Conservation (phyloP, 192 early-diverging fungal genomes). For the Lunasporangiospora selenospora region DNA sequence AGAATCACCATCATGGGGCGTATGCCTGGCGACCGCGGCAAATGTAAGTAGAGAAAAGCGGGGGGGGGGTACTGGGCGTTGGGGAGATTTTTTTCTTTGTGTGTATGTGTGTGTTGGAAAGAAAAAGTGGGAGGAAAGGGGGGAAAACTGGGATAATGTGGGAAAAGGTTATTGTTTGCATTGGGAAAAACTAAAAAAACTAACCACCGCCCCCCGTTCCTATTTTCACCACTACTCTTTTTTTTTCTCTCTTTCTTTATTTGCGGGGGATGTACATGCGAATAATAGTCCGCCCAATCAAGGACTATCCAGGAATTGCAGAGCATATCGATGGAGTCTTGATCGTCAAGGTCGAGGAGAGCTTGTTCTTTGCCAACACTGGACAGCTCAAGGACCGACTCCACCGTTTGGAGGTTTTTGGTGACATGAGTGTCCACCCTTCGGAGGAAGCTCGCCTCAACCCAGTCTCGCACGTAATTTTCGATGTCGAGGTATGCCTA, state of each 20-base stretch:
- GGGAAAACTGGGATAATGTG: too few species aligned
- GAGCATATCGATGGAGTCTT: conserved; percentile 85
- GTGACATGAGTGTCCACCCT: conserved; percentile 94
- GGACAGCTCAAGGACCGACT: conserved; percentile 96
- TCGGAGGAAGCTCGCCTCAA: conserved; percentile 86
- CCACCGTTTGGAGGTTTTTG: conserved; percentile 91
- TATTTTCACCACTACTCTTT: too few species aligned
- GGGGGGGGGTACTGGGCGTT: not conserved
- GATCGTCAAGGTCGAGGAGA: conserved; percentile 91
- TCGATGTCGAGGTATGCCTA: conserved; percentile 93
- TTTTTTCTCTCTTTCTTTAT: conserved; percentile 18
- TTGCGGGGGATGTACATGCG: conserved; percentile 61
- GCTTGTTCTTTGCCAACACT: conserved; percentile 96
- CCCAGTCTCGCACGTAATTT: conserved; percentile 80
- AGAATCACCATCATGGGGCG: conserved; percentile 78
- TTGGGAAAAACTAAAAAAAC: too few species aligned
- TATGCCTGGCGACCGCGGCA: conserved; percentile 29
- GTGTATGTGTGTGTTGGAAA: too few species aligned
- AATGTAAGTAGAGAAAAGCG: conserved; percentile 16
- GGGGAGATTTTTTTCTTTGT: too few species aligned
- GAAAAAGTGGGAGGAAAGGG: too few species aligned
- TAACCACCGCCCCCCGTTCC: too few species aligned
- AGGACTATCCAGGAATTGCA: conserved; percentile 64
- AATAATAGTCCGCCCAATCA: conserved; percentile 79
- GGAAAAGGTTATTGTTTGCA: too few species aligned